Conservation (phyloP, 2,329 filamentous ascomycete genomes). For the Venturia nashicola region DNA sequence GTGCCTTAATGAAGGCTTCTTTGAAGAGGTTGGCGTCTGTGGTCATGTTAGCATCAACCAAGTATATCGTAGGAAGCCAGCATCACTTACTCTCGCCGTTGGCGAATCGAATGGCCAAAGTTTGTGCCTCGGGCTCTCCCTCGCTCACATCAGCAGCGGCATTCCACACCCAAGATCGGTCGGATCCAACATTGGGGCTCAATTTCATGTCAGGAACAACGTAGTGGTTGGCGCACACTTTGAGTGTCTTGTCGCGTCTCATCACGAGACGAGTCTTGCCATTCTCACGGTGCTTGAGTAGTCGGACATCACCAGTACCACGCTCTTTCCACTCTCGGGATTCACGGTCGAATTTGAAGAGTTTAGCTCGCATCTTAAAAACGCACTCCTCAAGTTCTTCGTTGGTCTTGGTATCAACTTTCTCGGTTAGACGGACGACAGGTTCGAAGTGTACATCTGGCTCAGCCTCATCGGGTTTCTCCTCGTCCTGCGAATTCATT, state of each 20-base stretch:
- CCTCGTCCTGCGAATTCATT: conserved; percentile 23
- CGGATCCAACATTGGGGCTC: conserved; percentile 91
- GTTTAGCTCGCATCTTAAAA: conserved; percentile 99
- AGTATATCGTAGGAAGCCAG: neutral
- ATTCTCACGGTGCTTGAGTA: conserved; percentile 98
- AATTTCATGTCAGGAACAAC: conserved; percentile 99
- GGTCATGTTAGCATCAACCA: neutral
- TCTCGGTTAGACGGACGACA: conserved; percentile 89
- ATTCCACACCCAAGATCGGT: conserved; percentile 99
- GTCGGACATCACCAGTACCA: conserved; percentile 87
- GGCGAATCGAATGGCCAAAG: conserved; percentile 91
- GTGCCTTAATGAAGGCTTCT: conserved; percentile 91
- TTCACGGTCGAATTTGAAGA: conserved; percentile 94
- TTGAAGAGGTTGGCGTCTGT: conserved; percentile 94
- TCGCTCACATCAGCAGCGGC: conserved; percentile 95
- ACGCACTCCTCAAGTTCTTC: conserved; percentile 94
- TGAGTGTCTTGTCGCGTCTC: conserved; percentile 98
- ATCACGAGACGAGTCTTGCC: conserved; percentile 96
- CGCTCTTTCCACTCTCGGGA: conserved; percentile 98
- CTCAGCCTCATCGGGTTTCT: conserved; percentile 80
- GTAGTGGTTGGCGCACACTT: conserved; percentile 99
- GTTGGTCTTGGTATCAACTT: conserved; percentile 94
- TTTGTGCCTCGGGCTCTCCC: conserved; percentile 91
- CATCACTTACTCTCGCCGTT: conserved; percentile 79
- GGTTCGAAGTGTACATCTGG: conserved; percentile 96